Evolutionary conservation across 2,329 filamentous ascomycete genomes (phyloP), one percentile per base, ranked within the genome.

Genomic region (Alternaria infectoria): DNA sequence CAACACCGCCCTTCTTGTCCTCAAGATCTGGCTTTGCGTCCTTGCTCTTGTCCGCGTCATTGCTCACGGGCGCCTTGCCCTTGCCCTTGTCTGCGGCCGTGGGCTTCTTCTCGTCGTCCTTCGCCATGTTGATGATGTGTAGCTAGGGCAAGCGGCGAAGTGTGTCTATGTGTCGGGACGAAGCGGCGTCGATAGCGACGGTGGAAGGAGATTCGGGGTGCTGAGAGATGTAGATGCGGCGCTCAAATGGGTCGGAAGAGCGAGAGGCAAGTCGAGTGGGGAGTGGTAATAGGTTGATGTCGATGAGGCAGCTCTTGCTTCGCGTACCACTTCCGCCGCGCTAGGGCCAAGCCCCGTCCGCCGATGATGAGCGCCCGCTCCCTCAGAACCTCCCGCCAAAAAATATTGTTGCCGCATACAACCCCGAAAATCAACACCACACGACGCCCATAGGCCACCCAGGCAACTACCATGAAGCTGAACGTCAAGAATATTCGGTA

Each of bases 401-500:
- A 73, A 72, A 69, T 69, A 62, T 64, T 64, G 47, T 62, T 47
- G 9, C 40, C 45, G 13, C 26, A 17, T 54, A 40, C 59, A 15
- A 32, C 26, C 54, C 66, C 60, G 57, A 58, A 61, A 69, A 57
- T 56, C 51, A 36, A 62, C 40, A 61, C 52, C 25, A 47, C 47
- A 23, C 8, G 10, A 45, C 43, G 19, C 43, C 43, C 1, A 45
- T n/a, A 23, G 28, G 12, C 9, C 49, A 36, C 8, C 15, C 19
- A 23, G 8, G 62, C 69, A 52, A 58, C 58, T 63, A 69, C 28
- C 68, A 99, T 99, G 96, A 97, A 96, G 85, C 89, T 99, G 80
- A 93, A 99, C 80, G 94, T 95, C 54, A 93, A 93, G 80, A 91
- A 92, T 54, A 90, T 99, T 83, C 93, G 96, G 79, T 95, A 99